phyloP scores from a whole-genome alignment of 768 basidiomycete species.

The Mycena capillaripes region DNA sequence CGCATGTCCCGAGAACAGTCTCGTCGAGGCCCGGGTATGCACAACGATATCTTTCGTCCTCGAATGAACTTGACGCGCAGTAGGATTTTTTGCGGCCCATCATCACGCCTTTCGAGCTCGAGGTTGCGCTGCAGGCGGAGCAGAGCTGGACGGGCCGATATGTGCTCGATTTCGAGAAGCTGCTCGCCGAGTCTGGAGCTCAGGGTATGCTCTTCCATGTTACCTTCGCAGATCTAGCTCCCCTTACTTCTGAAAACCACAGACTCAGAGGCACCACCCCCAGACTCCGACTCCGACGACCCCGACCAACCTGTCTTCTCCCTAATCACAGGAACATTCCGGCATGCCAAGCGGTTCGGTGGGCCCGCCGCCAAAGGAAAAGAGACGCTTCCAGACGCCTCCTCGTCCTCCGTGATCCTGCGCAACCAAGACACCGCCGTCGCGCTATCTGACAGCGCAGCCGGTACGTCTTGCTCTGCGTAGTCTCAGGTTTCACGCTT shows the following conservation, averaged over 20 bases:
- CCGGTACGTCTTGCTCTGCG: conserved; percentile 60
- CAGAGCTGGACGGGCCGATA: conserved; percentile 84
- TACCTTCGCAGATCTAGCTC: background rate
- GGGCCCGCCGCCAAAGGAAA: conserved; percentile 43
- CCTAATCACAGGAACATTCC: conserved; percentile 86
- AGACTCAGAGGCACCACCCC: conserved; percentile 2
- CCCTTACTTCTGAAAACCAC: background rate
- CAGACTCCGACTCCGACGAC: conserved; percentile 47
- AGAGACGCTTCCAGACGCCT: conserved; percentile 32
- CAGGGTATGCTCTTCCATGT: background rate
- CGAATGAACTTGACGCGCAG: background rate
- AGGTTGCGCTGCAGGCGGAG: conserved; percentile 80
- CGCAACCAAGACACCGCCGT: conserved; percentile 77
- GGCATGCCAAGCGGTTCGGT: conserved; percentile 81
- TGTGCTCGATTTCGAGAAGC: conserved; percentile 79
- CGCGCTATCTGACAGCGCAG: conserved; percentile 75
- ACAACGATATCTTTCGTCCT: background rate
- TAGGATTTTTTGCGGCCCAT: conserved; percentile 94
- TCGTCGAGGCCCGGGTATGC: conserved; percentile 78
- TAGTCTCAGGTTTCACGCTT: background rate
- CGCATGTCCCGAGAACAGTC: conserved; percentile 93
- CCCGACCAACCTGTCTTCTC: conserved; percentile 87
- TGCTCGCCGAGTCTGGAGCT: conserved; percentile 54
- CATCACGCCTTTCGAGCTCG: conserved; percentile 93
- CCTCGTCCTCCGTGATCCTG: conserved; percentile 62